phyloP scores from a whole-genome alignment of 2,329 filamentous ascomycete species.

The Ophiocordyceps australis region DNA sequence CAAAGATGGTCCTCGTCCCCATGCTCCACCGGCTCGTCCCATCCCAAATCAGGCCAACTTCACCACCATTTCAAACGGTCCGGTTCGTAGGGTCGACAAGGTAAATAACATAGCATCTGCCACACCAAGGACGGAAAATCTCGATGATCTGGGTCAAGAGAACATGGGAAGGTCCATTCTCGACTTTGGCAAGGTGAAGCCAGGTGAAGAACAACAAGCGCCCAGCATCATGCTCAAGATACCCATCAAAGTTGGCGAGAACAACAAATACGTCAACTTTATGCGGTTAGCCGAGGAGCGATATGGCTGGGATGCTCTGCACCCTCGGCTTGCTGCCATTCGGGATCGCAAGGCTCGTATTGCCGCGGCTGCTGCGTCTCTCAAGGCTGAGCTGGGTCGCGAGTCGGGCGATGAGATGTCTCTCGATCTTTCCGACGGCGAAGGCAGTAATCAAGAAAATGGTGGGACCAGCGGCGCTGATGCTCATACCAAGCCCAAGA shows the following conservation, averaged over 20 bases:
- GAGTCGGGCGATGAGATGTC: constrained; percentile 73
- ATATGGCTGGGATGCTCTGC: constrained; percentile 86
- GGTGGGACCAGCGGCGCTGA: constrained; percentile 43
- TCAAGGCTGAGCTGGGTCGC: constrained; percentile 50
- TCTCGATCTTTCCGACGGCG: constrained; percentile 53
- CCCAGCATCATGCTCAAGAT: constrained; percentile 77
- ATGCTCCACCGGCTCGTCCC: constrained; percentile 11
- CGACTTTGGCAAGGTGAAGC: constrained; percentile 40
- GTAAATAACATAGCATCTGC: constrained; percentile 18
- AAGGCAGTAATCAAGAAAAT: constrained; percentile 82
- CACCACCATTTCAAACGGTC: constrained; percentile 20
- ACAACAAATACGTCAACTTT: constrained; percentile 89
- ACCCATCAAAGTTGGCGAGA: constrained; percentile 53
- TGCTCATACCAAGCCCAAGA: constrained; percentile 47
- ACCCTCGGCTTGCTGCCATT: constrained; percentile 78
- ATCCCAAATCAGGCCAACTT: constrained; percentile 20
- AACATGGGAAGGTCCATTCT: constrained; percentile 35
- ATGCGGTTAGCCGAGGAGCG: constrained; percentile 83
- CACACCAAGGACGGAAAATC: constrained; percentile 28
- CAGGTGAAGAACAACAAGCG: constrained; percentile 38
- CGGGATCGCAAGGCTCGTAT: constrained; percentile 76
- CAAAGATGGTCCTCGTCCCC: constrained; percentile 17
- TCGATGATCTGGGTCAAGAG: constrained; percentile 25
- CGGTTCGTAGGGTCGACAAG: constrained; percentile 26
- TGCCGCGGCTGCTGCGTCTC: constrained; percentile 72